Base-by-base conservation (phyloP, 495 filamentous ascomycete species). In the Penicillium soppii region DNA sequence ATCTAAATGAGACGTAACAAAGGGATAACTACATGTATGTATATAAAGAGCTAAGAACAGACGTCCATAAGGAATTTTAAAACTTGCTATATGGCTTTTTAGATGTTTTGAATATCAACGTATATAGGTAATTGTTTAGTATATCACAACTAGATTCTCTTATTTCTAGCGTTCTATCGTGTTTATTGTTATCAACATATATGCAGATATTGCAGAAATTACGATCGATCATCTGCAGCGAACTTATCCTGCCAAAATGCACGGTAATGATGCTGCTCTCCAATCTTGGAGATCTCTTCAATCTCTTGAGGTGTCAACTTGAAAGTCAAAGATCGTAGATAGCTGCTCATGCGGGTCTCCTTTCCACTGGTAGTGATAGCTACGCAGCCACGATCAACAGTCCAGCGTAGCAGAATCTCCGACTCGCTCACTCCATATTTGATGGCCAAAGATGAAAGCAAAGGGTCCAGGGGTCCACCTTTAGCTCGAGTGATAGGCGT, bases 381-480 rank as follows among this genome's bases (percentile, higher is more conserved):
- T n/a, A 92, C 82, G 43, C 87, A 69, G 33, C 84, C 89, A 61
- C 90, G 88, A 54, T 96, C 89, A 27, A 95, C 68, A 23, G 78
- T 80, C 91, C 91, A 96, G 47, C 91, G 68, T 52, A 95, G 58
- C 16, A 77, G 74, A 44, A 95, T 76, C 52, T 92, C 89, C 0
- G 74, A 79, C 47, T 83, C 76, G 12, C 70, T 78, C 20, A 95
- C 91, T 4, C 76, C 85, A 57, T 96, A 95, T 73, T 95, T 96
- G 55, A 67, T 74, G 7, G 87, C 87, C 44, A 95, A 61, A 9
- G 58, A 56, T 17, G 73, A 70, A 52, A 90, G 73, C 12, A 83
- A 60, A 7, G 67, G 69, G 56, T 92, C 90, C 15, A 87, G 62
- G 0, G 90, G 90, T 0, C 91, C 91, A 0, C 79, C 81, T 21